Percentiles rank a stretch among this genome's conserved stretches.
Conservation (phyloP, 495 filamentous ascomycete species). For the Penicillium canariense region DNA sequence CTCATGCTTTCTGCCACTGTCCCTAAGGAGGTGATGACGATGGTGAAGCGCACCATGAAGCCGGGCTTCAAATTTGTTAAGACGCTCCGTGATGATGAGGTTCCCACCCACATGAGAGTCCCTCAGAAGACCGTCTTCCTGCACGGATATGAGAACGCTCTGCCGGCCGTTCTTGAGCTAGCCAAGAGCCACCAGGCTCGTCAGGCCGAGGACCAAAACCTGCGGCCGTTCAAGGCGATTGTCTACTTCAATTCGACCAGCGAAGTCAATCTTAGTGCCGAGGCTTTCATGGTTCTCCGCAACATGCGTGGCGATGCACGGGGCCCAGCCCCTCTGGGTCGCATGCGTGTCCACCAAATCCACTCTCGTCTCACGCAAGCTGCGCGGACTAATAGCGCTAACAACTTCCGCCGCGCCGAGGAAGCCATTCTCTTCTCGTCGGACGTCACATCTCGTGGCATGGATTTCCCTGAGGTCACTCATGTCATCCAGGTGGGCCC, state of each 20-base stretch:
- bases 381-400: conserved; percentile 62
- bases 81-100: conserved; percentile 76
- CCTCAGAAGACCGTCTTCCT: conserved; percentile 70
- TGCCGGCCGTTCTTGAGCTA: conserved; percentile 77
- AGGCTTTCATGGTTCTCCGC: conserved; percentile 57
- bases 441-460: conserved; percentile 90
- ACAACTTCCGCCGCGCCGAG: conserved; percentile 61
- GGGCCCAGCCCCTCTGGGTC: conserved; percentile 44
- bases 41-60: conserved; percentile 70
- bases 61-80: conserved; percentile 77
- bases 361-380: conserved; percentile 75
- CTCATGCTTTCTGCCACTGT: conserved; percentile 94
- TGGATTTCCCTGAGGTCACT: conserved; percentile 74
- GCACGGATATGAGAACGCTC: conserved; percentile 68
- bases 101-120: conserved; percentile 77
- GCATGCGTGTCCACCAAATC: conserved; percentile 60
- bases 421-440: conserved; percentile 82
- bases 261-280: conserved; percentile 60
- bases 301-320: conserved; percentile 20
- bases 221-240: conserved; percentile 85
- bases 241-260: conserved; percentile 82
- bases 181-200: conserved; percentile 52
- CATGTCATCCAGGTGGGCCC: conserved; percentile 70
- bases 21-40: conserved; percentile 72
- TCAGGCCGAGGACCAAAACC: conserved; percentile 27